A percentile compares a stretch with the other conserved stretches of the same genome.
Evolutionary conservation across 192 early-diverging fungal species (phyloP).

Genomic region (Coemansia sp.): DNA sequence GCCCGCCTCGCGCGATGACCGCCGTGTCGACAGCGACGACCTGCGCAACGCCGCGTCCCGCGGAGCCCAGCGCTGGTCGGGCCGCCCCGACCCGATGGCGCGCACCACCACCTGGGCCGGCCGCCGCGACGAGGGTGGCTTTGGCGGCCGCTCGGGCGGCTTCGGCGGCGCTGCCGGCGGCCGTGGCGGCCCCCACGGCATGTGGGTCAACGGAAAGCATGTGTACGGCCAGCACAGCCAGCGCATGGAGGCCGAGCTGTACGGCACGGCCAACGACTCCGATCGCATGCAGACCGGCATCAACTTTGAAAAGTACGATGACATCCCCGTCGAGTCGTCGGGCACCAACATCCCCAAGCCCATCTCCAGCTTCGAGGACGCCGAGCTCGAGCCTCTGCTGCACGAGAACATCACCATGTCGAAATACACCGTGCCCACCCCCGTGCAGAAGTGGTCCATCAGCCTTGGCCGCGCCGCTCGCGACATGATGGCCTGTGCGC

Average conservation of each 20-base stretch:
- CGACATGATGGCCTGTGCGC: slow-evolving; percentile 99
- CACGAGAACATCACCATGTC: slow-evolving; percentile 87
- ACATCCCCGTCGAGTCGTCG: slow-evolving; percentile 93
- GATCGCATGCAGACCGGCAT: slow-evolving; percentile 85
- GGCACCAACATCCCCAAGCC: slow-evolving; percentile 66
- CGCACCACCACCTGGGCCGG: slow-evolving; percentile 55
- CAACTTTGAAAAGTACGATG: slow-evolving; percentile 99
- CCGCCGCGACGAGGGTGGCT: slow-evolving; percentile 36
- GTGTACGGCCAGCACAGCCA: slow-evolving; percentile 73
- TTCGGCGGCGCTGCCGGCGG: slow-evolving; percentile 15
- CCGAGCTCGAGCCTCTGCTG: slow-evolving; percentile 79
- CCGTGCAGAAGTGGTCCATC: slow-evolving; percentile 92
- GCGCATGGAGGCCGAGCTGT: slow-evolving; percentile 78
- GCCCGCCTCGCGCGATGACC: slow-evolving; percentile 42
- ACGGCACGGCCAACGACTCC: slow-evolving; percentile 66
- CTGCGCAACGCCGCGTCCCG: slow-evolving; percentile 47
- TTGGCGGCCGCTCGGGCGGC: slow-evolving; percentile 21
- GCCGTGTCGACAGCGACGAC: slow-evolving; percentile 38
- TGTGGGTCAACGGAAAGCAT: slow-evolving; percentile 77
- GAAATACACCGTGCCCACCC: slow-evolving; percentile 86
- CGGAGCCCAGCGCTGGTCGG: slow-evolving; percentile 26
- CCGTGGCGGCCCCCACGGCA: slow-evolving; percentile 52
- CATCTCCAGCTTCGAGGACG: slow-evolving; percentile 62
- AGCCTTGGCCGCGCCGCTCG: slow-evolving; percentile 75
- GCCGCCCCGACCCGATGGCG: slow-evolving; percentile 33